Evolutionary conservation across 441 rosid species (phyloP), one percentile per base, ranked within the genome.

Genomic region (Isatis lusitanica): DNA sequence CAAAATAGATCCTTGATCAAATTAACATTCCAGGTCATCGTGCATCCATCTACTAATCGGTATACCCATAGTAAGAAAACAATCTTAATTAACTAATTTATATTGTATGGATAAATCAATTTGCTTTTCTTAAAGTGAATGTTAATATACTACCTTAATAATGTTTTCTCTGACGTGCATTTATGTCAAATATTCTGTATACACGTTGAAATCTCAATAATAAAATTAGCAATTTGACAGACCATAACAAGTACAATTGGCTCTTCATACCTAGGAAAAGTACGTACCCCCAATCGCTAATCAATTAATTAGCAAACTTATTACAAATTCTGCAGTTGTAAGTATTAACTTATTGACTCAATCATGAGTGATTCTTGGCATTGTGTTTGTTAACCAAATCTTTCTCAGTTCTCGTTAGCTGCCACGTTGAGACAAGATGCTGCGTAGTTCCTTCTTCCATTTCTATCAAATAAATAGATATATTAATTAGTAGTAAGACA

Each of bases 301-400:
- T 74, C 5, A 66, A 59, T 44, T 10, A 31, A 28, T 58, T 59
- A 26, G 56, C 26, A 48, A 63, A 42, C 36, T 42, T 13, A 62
- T 63, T 51, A 51, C 46, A 60, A 30, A 4, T 9, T 3, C 33
- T 67, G 55, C 10, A 67, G 47, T 31, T 53, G 10, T 74, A 56
- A 24, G 17, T 61, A 7, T 11, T 26, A 48, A 51, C 42, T 74
- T 59, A 40, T 59, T 40, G 15, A 43, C 24, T 43, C 18, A 30
- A 44, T 62, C 38, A 68, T 33, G 70, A 68, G 74, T 68, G 74
- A 68, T 52, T 62, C 64, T 75, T 68, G 74, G 74, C 52, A 46
- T 65, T 75, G 51, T 75, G 70, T 63, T 68, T 55, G 35, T 65
- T 44, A 26, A 61, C 36, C 66, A 75, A 55, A 75, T 75, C 74